Evolutionary conservation across 768 basidiomycete species (phyloP).

Genomic region (Trametes cubensis): DNA sequence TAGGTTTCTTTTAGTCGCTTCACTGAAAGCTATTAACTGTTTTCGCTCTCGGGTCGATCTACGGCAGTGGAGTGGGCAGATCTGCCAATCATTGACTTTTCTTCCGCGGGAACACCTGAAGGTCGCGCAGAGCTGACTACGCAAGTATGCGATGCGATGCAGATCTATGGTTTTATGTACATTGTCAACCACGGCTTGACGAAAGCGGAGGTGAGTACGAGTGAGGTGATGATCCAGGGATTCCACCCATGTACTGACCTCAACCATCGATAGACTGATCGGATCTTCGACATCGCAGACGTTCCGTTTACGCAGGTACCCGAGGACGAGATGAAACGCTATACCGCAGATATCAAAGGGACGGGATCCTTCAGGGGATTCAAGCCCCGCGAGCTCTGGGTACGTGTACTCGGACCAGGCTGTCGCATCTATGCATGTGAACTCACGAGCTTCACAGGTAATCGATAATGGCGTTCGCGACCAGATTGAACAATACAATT

Average conservation of each 20-base stretch:
- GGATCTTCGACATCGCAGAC: constrained; percentile 42
- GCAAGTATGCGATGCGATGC: constrained; percentile 35
- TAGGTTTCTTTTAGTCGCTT: constrained; percentile 27
- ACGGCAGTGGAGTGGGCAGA: constrained; percentile 37
- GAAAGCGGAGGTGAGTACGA: constrained; percentile 28
- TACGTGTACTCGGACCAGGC: too few species aligned
- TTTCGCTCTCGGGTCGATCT: not conserved
- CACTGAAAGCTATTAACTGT: not conserved
- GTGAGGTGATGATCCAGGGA: too few species aligned
- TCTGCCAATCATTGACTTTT: constrained; percentile 35
- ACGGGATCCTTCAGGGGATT: constrained; percentile 57
- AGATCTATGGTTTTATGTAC: constrained; percentile 35
- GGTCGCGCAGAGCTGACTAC: constrained; percentile 31
- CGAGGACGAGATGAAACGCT: constrained; percentile 37
- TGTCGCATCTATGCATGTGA: too few species aligned
- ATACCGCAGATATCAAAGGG: constrained; percentile 37
- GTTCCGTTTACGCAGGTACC: constrained; percentile 38
- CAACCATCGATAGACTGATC: constrained; percentile 35
- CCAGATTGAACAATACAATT: constrained; percentile 65
- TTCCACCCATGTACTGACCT: too few species aligned
- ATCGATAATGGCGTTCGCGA: constrained; percentile 65
- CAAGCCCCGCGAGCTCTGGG: constrained; percentile 58
- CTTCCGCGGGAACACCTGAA: constrained; percentile 28
- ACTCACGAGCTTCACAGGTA: too few species aligned
- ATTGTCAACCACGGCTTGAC: constrained; percentile 37